Base-by-base conservation (phyloP, 1,284 basidiomycete genomes). In the Quambalaria eucalypti region DNA sequence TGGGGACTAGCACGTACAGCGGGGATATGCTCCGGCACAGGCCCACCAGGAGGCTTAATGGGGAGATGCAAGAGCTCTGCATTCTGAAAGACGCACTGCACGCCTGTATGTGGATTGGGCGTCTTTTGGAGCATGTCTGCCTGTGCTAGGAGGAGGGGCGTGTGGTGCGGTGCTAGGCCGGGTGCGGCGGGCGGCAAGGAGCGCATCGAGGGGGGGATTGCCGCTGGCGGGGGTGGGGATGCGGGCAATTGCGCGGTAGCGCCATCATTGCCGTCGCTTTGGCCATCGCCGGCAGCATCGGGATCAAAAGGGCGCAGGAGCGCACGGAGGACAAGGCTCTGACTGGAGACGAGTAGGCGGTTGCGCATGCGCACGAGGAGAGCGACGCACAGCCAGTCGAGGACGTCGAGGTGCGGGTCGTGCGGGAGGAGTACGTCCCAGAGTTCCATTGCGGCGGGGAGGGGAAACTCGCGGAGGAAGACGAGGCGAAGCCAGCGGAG, bases 381-480 rank as follows among this genome's bases (percentile, higher is more conserved):
- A 4, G 66, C 73, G 10, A 70, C 59, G 56, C 71, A 75, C 19
- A 75, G 46, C 31, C 64, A 63, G 46, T 67, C 66, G 36, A 71
- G 54, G 9, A 74, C 62, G 19, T 61, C 51, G 16, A 76, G 55
- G 1, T 55, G 50, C 6, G 52, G 42, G n/a, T 61, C 70, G 2
- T 57, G 25, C 5, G 56, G 54, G 28, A 75, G 63, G 19, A 75
- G 54, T 2, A 57, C 65, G 56, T 76, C 73, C 74, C 74, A 76
- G 1, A 76, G 50, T 44, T 54, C 52, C n/a, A 69, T 19, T 3
- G 58, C 59, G 14, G 67, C 63, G 10, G 62, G 55, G 9, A 65
- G 31, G 8, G 64, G 48, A 50, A 71, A 72, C 44, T 61, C 68
- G 39, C 71, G 64, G 0, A 64, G 62, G 48, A 71, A 73, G 42